Evolutionary conservation across 345 rosid species (phyloP), one percentile per base, ranked within the genome.

Genomic region (Noccaea caerulescens): DNA sequence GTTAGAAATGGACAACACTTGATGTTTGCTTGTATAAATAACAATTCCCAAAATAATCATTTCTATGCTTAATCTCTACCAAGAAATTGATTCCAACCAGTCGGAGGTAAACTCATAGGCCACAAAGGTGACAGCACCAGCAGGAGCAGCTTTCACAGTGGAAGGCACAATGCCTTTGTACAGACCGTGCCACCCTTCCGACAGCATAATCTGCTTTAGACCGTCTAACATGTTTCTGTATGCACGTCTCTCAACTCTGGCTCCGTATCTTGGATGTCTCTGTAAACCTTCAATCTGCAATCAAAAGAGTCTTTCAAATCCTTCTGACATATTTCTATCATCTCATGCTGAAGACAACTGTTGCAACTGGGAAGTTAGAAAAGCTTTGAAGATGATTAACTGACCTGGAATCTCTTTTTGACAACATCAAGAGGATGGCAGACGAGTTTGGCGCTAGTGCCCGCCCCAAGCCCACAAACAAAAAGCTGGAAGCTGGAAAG

Each of bases 361-460:
- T 42, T 20, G 63, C 27, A 4, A 60, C 44, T 72, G 75, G 60
- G 42, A 66, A 42, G 30, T 33, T 45, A 38, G 3, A 12, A 49
- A 52, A 32, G 10, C 23, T 13, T 43, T 49, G 30, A 27, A 27
- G 30, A 58, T 34, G 10, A 41, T 20, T 57, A 6, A 66, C 73
- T 46, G 77, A 88, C 99, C 99, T 94, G 99, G 81, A 94, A 94
- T 63, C 98, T 79, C 77, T 94, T 94, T 83, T 94, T 94, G 42
- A 94, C 97, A 39, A 94, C 97, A 50, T 94, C 99, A 56, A 94
- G 96, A 47, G 99, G 99, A 84, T 94, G 99, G 53, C 99, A 91
- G 62, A 85, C 98, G n/a, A 94, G 98, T 81, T 94, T 94, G 13
- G 99, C 96, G 59, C 89, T 89, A n/a, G 99, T 91, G 39, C 99